Base-by-base conservation (phyloP, 768 basidiomycete genomes). In the Calocera cornea region DNA sequence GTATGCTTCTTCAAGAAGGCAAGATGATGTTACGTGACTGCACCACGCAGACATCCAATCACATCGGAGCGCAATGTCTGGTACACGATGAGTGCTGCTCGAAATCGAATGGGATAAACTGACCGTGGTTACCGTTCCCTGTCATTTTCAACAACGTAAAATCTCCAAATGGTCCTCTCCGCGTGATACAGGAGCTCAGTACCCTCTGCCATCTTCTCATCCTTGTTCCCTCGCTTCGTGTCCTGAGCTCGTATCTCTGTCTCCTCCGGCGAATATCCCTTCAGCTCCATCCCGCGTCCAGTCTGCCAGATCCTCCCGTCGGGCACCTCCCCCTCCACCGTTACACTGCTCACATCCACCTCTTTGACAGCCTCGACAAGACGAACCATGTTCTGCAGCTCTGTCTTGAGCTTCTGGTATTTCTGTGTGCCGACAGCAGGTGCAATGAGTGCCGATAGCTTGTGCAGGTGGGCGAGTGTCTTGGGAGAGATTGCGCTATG, bases 361-460 rank as follows among this genome's bases (percentile, higher is more conserved):
- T 88, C 75, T 75, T 84, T 88, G 65, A 92, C 90, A 1, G 90
- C 90, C 72, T 92, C 89, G 16, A 93, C 90, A 11, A 93, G 80
- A 69, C 81, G 83, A 67, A 92, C 79, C 64, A 93, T 82, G 65
- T 87, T 86, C 70, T 87, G 86, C 69, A 93, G 76, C 69, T 89
- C 85, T 44, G 71, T 69, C 68, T 84, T 87, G 47, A 88, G 77
- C 22, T 75, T 73, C 1, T 73, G 71, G 70, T 86, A 82, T 68
- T 85, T 83, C 3, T 74, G 72, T 0, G 88, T 84, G 40, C 82
- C 83, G 68, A 84, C 79, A 60, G 78, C 74, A 1, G 90, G 91
- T 1, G 89, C 84, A 31, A 82, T 73, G 49, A 93, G 81, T 36
- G 91, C 90, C 63, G 90, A 86, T 54, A 90, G 81, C 41, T 85